These are phyloP conservation scores for Cordyceps tenuipes DNA, from an alignment of 2,329 filamentous ascomycete genomes.

Conservation along the genomic window DNA sequence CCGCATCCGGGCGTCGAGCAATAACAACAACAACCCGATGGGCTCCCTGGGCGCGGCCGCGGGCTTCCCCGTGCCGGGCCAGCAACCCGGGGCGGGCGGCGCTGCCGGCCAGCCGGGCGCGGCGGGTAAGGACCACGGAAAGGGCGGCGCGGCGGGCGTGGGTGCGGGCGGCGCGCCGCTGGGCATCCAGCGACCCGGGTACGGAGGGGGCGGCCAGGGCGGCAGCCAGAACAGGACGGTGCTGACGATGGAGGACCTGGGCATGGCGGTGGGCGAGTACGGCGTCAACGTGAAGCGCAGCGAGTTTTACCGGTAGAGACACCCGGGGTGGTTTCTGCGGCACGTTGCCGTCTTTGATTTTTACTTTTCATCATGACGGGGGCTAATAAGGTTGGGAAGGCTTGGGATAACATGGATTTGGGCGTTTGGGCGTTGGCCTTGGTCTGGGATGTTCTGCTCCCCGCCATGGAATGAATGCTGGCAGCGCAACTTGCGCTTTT, in stretches of 20 bases:
- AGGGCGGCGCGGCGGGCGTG: constrained; percentile 36
- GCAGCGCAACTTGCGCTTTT: background rate
- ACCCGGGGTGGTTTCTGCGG: too few relatives aligned
- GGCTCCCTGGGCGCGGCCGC: constrained; percentile 71
- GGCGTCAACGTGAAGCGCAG: constrained; percentile 95
- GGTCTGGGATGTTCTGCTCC: background rate
- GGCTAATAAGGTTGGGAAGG: constrained; percentile 7
- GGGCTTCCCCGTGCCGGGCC: constrained; percentile 58
- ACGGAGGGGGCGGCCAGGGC: constrained; percentile 80
- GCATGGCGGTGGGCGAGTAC: constrained; percentile 96
- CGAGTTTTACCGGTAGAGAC: constrained; percentile 76
- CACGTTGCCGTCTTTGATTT: background rate
- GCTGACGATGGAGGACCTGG: constrained; percentile 95
- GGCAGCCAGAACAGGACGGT: constrained; percentile 87
- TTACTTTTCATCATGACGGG: background rate
- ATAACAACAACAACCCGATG: constrained; percentile 84
- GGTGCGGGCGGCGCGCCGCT: constrained; percentile 52
- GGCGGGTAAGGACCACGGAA: constrained; percentile 44
- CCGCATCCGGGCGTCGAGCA: constrained; percentile 88
- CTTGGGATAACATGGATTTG: constrained; percentile 1
- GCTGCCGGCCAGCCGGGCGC: constrained; percentile 42
- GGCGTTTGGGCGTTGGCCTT: constrained; percentile 15
- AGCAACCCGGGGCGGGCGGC: constrained; percentile 27
- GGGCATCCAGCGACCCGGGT: constrained; percentile 70
- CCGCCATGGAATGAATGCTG: background rate